Percentiles rank a stretch among this genome's conserved stretches.
Evolutionary conservation across 305 asterid species (phyloP).

Genomic region (Fraxinus velutina): DNA sequence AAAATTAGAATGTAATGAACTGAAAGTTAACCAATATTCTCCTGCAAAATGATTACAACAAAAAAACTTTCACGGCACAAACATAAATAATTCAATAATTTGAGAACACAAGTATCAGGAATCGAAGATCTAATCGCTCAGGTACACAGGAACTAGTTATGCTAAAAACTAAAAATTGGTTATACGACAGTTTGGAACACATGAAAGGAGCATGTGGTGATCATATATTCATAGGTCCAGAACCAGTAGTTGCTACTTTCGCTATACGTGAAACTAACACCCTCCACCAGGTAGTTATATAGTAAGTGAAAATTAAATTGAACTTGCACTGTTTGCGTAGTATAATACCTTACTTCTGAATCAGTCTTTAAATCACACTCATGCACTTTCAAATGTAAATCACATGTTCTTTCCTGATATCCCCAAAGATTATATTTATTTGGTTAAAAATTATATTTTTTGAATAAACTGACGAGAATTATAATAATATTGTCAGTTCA

Average conservation of each 20-base stretch:
- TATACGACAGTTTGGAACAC: not conserved
- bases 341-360: not conserved
- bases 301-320: slow-evolving; percentile 1
- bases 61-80: slow-evolving; percentile 12
- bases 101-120: slow-evolving; percentile 3
- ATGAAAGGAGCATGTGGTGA: not conserved
- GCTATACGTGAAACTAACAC: not conserved
- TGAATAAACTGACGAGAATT: not conserved
- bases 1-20: slow-evolving; percentile 16
- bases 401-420: not conserved
- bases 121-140: not conserved
- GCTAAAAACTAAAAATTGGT: not conserved
- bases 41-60: slow-evolving; percentile 14
- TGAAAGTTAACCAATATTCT: slow-evolving; percentile 1
- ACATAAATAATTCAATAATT: not conserved
- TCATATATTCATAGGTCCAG: not conserved
- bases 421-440: not conserved
- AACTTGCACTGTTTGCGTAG: not conserved
- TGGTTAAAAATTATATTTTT: not conserved
- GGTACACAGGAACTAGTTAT: not conserved
- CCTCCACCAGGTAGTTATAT: not conserved
- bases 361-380: not conserved
- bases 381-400: not conserved
- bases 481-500: not conserved
- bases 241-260: not conserved